Base-by-base conservation (phyloP, 2,329 filamentous ascomycete genomes). In the Tolypocladium sp. region DNA sequence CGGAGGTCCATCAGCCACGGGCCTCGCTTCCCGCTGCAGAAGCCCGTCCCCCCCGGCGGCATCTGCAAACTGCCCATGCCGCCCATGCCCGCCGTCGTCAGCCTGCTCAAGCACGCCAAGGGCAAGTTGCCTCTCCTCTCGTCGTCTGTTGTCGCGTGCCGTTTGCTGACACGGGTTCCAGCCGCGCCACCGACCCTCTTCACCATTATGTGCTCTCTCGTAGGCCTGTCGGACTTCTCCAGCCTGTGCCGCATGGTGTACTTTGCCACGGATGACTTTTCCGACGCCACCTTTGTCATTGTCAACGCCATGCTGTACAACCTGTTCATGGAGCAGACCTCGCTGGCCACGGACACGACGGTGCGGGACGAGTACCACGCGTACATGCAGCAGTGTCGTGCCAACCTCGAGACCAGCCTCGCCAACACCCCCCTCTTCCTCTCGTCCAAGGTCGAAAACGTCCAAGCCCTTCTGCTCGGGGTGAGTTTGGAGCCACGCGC, bases 391-490 rank as follows among this genome's bases (percentile, higher is more conserved):
- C 68, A 76, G 60, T 80, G 78, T 60, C 75, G 76, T 49, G 71
- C 74, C 57, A 82, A 82, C 59, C 66, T 82, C 25, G 79, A 82
- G 65, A 81, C 78, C 13, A 75, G 75, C 4, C 68, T 82, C 1
- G 74, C 76, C 35, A 78, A 80, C 63, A 72, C 86, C 58, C 80
- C 80, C 15, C 71, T 88, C 30, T 76, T 87, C 63, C 72, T 86
- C 65, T 80, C 83, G 1, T 76, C 82, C 30, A 82, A 74, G 37
- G 69, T 77, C 42, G 72, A 82, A 62, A 86, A 80, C 51, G 77
- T 87, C 27, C 78, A 85, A 62, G 82, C 84, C 12, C 73, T 88
- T 3, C 65, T 82, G n/a, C 70, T 87, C 9, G 84, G 80, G 0
- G 84, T 85, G 69, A 65, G 78, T 71, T 6, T 9, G 8, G 22